Percentiles rank a stretch among this genome's conserved stretches.
These are phyloP conservation scores for Cryptococcus depauperatus DNA, from an alignment of 1,284 basidiomycete species.

Conservation along the genomic window DNA sequence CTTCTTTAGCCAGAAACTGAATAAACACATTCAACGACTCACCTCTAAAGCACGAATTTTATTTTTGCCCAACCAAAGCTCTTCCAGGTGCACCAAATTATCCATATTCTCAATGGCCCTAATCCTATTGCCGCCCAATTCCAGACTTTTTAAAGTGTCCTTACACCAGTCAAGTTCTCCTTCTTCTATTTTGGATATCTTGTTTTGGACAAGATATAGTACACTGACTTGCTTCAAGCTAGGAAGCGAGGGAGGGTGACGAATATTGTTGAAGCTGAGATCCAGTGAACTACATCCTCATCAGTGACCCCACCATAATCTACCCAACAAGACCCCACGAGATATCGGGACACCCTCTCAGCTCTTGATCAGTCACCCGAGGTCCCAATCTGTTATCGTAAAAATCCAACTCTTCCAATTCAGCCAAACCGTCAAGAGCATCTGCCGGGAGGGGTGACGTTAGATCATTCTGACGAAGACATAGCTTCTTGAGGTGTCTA, in stretches of 20 bases:
- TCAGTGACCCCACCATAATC: background rate
- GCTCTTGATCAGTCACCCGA: conserved; percentile 52
- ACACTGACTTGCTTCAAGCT: conserved; percentile 55
- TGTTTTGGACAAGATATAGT: conserved; percentile 94
- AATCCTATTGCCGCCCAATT: conserved; percentile 87
- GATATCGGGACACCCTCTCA: conserved; percentile 58
- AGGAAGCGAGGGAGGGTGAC: conserved; percentile 54
- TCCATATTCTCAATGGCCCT: conserved; percentile 83
- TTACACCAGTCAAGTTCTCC: conserved; percentile 55
- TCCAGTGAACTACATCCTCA: conserved; percentile 61
- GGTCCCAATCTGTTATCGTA: conserved; percentile 89
- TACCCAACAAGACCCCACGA: conserved; percentile 51
- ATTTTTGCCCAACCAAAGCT: conserved; percentile 97
- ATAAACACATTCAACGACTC: conserved; percentile 20
- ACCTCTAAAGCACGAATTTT: conserved; percentile 85
- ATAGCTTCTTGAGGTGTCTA: conserved; percentile 62
- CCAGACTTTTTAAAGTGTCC: conserved; percentile 66
- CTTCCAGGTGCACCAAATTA: conserved; percentile 71
- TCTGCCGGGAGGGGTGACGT: conserved; percentile 63
- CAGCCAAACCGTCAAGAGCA: conserved; percentile 57
- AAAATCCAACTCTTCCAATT: conserved; percentile 81
- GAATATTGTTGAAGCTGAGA: conserved; percentile 88
- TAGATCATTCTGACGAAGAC: conserved; percentile 76
- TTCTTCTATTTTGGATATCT: conserved; percentile 67
- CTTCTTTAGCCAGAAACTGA: background rate